These are phyloP conservation scores for Alternaria atra DNA, from an alignment of 2,329 filamentous ascomycete species.

Conservation along the genomic window DNA sequence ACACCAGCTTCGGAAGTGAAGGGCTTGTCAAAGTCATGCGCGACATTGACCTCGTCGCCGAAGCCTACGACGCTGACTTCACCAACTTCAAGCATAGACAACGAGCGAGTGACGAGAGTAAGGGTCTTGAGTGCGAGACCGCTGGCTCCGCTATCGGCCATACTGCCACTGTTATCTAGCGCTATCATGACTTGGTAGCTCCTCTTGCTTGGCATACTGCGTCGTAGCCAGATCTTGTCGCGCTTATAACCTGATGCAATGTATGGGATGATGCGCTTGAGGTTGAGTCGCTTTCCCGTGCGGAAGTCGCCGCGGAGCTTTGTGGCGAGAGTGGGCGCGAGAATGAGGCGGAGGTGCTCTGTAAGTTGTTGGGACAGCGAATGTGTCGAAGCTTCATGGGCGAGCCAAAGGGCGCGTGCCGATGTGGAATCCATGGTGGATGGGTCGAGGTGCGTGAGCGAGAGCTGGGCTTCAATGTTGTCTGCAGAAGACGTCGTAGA, in stretches of 20 bases:
- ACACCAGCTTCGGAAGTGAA: conserved; percentile 84
- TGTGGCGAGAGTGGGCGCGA: conserved; percentile 91
- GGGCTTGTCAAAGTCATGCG: conserved; percentile 83
- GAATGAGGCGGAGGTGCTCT: conserved; percentile 93
- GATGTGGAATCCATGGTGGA: conserved; percentile 58
- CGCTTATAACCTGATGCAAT: conserved; percentile 98
- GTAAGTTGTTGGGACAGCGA: conserved; percentile 87
- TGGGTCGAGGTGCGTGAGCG: conserved; percentile 72
- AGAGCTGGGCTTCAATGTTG: conserved; percentile 68
- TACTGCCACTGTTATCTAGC: conserved; percentile 93
- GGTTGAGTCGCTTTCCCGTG: conserved; percentile 97
- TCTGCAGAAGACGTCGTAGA: conserved; percentile 48
- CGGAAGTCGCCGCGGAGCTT: conserved; percentile 97
- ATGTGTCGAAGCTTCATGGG: conserved; percentile 85
- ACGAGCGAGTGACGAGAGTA: conserved; percentile 84
- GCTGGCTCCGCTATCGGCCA: conserved; percentile 83
- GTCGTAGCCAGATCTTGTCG: conserved; percentile 99
- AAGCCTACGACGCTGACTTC: conserved; percentile 93
- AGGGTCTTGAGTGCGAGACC: conserved; percentile 91
- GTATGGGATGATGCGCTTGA: conserved; percentile 99
- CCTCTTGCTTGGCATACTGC: conserved; percentile 88
- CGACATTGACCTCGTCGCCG: conserved; percentile 81
- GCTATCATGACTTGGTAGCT: conserved; percentile 97
- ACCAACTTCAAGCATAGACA: conserved; percentile 93
- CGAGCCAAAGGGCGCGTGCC: conserved; percentile 81